These are phyloP conservation scores for Terfezia claveryi DNA, from an alignment of 495 filamentous ascomycete genomes.

Conservation along the genomic window DNA sequence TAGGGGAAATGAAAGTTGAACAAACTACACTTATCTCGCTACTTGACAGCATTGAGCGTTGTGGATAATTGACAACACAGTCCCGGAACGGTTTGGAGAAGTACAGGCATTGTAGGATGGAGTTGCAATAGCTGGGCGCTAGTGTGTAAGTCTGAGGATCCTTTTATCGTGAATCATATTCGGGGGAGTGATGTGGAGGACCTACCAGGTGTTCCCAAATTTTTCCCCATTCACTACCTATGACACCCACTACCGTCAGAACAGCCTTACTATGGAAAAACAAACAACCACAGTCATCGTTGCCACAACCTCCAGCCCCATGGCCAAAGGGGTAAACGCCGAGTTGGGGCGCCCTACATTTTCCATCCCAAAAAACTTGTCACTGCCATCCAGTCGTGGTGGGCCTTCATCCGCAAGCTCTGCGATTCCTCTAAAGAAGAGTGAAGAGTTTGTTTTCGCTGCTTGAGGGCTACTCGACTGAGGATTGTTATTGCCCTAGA, in stretches of 20 bases:
- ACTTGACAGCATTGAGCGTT: slow-evolving; percentile 15
- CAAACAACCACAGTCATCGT: no score
- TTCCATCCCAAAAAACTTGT: slow-evolving; percentile 97
- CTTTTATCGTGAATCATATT: no score
- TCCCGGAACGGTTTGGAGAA: slow-evolving; percentile 90
- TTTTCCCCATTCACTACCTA: slow-evolving; percentile 18
- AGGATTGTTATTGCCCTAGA: neutral
- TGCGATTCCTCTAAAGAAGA: neutral
- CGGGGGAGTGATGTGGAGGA: neutral
- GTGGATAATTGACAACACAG: slow-evolving; percentile 79
- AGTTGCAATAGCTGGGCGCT: slow-evolving; percentile 68
- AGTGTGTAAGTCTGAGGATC: no score
- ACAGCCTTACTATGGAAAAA: no score
- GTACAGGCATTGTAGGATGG: slow-evolving; percentile 89
- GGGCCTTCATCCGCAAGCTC: slow-evolving; percentile 9
- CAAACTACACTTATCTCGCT: slow-evolving; percentile 4
- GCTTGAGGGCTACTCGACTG: neutral
- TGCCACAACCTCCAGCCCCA: no score
- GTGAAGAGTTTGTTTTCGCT: neutral
- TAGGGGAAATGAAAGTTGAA: slow-evolving; percentile 23
- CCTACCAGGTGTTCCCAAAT: slow-evolving; percentile 96
- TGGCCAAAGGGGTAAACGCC: no score
- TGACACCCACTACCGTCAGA: no score
- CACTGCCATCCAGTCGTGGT: slow-evolving; percentile 49
- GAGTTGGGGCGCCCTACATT: slow-evolving; percentile 37